These are phyloP conservation scores for Lachancea dasiensis DNA, from an alignment of 805 yeast genomes.

Conservation along the genomic window DNA sequence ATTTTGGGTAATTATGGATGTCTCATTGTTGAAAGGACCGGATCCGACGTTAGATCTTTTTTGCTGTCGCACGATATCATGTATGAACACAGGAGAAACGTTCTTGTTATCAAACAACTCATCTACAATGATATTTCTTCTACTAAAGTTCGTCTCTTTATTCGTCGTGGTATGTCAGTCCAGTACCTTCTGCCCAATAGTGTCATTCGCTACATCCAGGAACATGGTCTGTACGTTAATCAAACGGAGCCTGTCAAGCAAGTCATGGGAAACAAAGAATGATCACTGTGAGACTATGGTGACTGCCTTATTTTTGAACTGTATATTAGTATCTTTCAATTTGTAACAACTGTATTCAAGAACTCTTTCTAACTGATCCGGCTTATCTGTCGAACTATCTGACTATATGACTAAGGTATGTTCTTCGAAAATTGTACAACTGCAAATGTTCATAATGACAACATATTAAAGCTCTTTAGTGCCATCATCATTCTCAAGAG, in stretches of 20 bases:
- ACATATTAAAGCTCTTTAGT: too few relatives aligned
- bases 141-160: slow-evolving; percentile 86
- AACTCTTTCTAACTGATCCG: too few relatives aligned
- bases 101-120: slow-evolving; percentile 88
- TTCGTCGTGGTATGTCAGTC: slow-evolving; percentile 94
- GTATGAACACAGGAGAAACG: slow-evolving; percentile 94
- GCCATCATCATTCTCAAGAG: too few relatives aligned
- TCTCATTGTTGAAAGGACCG: slow-evolving; percentile 93
- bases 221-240: slow-evolving; percentile 75
- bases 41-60: slow-evolving; percentile 91
- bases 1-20: slow-evolving; percentile 95
- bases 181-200: slow-evolving; percentile 91
- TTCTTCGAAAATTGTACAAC: too few relatives aligned
- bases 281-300: background rate
- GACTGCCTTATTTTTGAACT: background rate
- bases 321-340: background rate
- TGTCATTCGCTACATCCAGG: slow-evolving; percentile 91
- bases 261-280: slow-evolving; percentile 49
- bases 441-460: too few relatives aligned
- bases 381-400: too few relatives aligned
- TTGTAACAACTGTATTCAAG: background rate
- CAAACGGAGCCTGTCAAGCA: slow-evolving; percentile 93
- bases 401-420: too few relatives aligned
- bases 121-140: slow-evolving; percentile 95
- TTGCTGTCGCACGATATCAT: slow-evolving; percentile 89